A percentile compares a stretch with the other conserved stretches of the same genome.
phyloP scores from a whole-genome alignment of 768 basidiomycete genomes.

The Sistotremastrum niveocremeum region DNA sequence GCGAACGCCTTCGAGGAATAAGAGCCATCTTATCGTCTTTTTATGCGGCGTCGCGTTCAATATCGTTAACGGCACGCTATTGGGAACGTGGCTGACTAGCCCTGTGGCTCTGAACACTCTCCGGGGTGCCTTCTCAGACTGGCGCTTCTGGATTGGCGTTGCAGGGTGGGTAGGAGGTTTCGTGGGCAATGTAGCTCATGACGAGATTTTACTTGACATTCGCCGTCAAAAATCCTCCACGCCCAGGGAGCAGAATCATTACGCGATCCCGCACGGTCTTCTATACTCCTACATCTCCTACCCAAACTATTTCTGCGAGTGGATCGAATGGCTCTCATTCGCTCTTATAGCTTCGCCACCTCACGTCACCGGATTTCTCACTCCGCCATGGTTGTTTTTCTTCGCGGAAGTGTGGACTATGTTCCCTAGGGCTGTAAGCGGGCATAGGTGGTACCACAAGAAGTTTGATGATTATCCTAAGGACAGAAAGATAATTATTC shows the following conservation, averaged over 20 bases:
- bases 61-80: constrained; percentile 50
- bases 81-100: constrained; percentile 61
- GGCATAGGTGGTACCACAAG: constrained; percentile 74
- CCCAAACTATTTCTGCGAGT: constrained; percentile 92
- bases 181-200: constrained; percentile 72
- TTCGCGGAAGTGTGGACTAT: constrained; percentile 59
- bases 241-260: constrained; percentile 33
- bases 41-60: constrained; percentile 52
- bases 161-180: constrained; percentile 60
- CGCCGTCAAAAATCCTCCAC: constrained; percentile 39
- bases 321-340: constrained; percentile 89
- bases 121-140: constrained; percentile 13
- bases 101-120: constrained; percentile 34
- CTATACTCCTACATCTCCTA: constrained; percentile 72
- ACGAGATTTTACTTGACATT: constrained; percentile 78
- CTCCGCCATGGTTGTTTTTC: constrained; percentile 76
- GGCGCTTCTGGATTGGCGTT: constrained; percentile 50
- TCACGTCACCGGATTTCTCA: constrained; percentile 31
- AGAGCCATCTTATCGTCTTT: constrained; percentile 55
- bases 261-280: constrained; percentile 68
- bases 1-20: constrained; percentile 66
- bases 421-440: constrained; percentile 69
- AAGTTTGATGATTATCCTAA: constrained; percentile 72
- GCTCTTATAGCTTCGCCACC: constrained; percentile 58
- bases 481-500: constrained; percentile 67